Evolutionary conservation across 73 alveolate species (phyloP).

Genomic region (Paraurostyla sp.): DNA sequence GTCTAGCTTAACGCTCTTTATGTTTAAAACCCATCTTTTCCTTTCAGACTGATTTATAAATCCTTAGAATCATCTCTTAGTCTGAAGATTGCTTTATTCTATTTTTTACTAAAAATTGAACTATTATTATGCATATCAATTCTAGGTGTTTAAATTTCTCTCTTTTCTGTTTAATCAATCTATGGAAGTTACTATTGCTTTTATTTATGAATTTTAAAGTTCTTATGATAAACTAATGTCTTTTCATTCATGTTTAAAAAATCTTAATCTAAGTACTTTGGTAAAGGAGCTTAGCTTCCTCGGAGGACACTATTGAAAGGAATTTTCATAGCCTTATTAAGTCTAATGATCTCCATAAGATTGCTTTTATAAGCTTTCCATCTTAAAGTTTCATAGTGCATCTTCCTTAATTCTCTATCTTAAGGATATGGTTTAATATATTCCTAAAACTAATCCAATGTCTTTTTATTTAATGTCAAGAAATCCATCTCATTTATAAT

Average conservation of each 20-base stretch:
- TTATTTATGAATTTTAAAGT: not conserved
- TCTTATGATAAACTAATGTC: conserved; percentile 40
- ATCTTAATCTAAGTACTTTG: conserved; percentile 25
- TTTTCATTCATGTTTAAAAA: conserved; percentile 8
- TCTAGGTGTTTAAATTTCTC: not conserved
- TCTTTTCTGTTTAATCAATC: not conserved
- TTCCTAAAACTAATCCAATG: conserved; percentile 38
- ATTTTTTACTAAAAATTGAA: not conserved
- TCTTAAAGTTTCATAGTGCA: conserved; percentile 47
- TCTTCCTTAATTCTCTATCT: conserved; percentile 29
- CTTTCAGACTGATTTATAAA: not conserved
- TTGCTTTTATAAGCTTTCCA: conserved; percentile 37
- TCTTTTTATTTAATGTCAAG: not conserved
- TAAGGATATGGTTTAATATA: conserved; percentile 48
- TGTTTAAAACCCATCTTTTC: not conserved
- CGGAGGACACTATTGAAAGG: not conserved
- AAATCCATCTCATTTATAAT: conserved; percentile 47
- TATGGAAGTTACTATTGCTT: not conserved
- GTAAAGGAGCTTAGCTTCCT: conserved; percentile 26
- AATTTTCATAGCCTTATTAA: not conserved
- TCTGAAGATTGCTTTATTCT: too few relatives aligned
- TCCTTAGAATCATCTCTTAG: not conserved
- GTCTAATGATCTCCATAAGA: conserved; percentile 15
- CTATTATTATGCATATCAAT: not conserved
- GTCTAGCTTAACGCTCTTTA: not conserved